Conservation (phyloP, 129 eudicot species). For the Flaveria brownii region DNA sequence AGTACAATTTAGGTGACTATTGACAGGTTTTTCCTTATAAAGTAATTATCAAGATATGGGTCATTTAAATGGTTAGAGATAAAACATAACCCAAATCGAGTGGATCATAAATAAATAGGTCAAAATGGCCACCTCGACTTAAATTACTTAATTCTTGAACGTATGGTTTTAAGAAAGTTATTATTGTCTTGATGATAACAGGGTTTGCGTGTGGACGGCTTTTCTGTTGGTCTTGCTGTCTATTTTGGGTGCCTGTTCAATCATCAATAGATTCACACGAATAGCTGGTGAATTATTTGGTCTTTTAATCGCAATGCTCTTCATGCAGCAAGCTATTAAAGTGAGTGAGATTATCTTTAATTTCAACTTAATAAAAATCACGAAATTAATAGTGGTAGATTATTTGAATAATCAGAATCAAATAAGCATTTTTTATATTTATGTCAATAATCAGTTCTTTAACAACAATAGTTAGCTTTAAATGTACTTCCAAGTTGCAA, state of each 20-base stretch:
- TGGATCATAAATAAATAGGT: constrained; percentile 5
- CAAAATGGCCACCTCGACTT: not conserved
- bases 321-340: constrained; percentile 96
- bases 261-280: constrained; percentile 94
- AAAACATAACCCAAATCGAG: not conserved
- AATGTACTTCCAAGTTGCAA: too few species aligned
- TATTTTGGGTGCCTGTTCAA: constrained; percentile 90
- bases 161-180: constrained; percentile 19
- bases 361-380: constrained; percentile 1
- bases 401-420: not conserved
- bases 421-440: too few species aligned
- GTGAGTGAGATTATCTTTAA: constrained; percentile 44
- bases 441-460: too few species aligned
- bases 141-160: not conserved
- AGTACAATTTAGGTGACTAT: not conserved
- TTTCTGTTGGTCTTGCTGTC: constrained; percentile 83
- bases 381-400: not conserved
- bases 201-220: constrained; percentile 99
- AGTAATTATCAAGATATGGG: not conserved
- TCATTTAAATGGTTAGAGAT: not conserved
- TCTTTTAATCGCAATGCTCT: constrained; percentile 95
- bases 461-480: too few species aligned
- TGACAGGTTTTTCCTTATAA: not conserved
- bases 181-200: constrained; percentile 29
- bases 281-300: constrained; percentile 96